phyloP scores from a whole-genome alignment of 75 land plant species.

The Sequoia sempervirens region DNA sequence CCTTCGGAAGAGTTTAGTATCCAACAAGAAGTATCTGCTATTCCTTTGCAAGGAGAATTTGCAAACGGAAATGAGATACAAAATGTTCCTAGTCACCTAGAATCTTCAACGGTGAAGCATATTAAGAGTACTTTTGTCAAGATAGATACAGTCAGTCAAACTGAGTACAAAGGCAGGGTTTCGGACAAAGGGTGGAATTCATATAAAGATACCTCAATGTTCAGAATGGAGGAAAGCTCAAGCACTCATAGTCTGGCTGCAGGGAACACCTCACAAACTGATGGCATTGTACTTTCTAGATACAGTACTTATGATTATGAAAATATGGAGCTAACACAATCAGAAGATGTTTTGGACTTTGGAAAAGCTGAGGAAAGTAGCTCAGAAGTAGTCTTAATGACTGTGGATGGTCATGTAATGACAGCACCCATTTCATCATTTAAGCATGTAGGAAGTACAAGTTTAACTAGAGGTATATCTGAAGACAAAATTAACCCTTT shows the following conservation, averaged over 20 bases:
- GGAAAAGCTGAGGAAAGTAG: constrained; percentile 22
- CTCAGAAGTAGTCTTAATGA: constrained; percentile 66
- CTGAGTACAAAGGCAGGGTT: neutral
- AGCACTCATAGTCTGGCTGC: neutral
- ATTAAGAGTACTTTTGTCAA: neutral
- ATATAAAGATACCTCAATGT: constrained; percentile 2
- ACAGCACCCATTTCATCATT: constrained; percentile 58
- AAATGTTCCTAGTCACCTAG: neutral
- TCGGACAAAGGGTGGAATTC: constrained; percentile 3
- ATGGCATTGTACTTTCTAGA: constrained; percentile 7
- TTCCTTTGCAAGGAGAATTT: neutral
- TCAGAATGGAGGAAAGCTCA: constrained; percentile 1
- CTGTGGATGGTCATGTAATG: constrained; percentile 67
- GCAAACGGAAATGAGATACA: neutral
- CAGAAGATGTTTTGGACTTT: constrained; percentile 25
- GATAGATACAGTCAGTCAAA: constrained; percentile 5
- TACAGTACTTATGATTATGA: constrained; percentile 29
- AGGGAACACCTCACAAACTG: neutral
- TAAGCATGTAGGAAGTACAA: constrained; percentile 11
- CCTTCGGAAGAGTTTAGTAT: neutral
- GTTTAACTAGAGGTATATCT: neutral
- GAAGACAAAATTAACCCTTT: neutral
- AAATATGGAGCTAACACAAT: neutral
- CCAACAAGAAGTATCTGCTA: neutral
- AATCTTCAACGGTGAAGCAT: neutral